A percentile compares a stretch with the other conserved stretches of the same genome.
phyloP scores from a whole-genome alignment of 164 flowering plant genomes.

The Paratinospora sagittata region DNA sequence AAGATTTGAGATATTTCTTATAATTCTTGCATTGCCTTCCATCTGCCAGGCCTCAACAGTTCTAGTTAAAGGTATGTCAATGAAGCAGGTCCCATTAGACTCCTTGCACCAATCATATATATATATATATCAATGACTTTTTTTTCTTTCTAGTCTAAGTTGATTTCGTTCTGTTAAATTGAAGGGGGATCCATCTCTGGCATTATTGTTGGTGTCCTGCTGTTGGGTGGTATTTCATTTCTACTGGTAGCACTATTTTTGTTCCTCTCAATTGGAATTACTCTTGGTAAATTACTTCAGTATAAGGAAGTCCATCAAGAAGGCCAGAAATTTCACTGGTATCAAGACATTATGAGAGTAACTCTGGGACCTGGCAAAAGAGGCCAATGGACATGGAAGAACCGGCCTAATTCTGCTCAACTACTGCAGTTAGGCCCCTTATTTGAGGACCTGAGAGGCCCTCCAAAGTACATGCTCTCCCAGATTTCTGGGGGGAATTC shows the following conservation, averaged over 20 bases:
- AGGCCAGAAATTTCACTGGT: conserved; percentile 70
- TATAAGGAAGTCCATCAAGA: conserved; percentile 93
- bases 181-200: conserved; percentile 56
- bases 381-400: conserved; percentile 98
- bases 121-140: neutral
- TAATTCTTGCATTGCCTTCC: conserved; percentile 70
- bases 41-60: conserved; percentile 63
- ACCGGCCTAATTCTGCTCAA: conserved; percentile 37
- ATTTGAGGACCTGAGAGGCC: conserved; percentile 90
- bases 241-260: conserved; percentile 48
- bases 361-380: conserved; percentile 94
- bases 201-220: conserved; percentile 46
- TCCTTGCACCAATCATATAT: neutral
- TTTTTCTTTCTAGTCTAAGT: neutral
- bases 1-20: conserved; percentile 78
- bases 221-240: conserved; percentile 37
- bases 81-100: neutral
- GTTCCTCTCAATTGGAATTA: conserved; percentile 81
- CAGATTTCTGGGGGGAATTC: conserved; percentile 51
- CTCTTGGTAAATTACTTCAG: conserved; percentile 78
- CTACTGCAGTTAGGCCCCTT: conserved; percentile 63
- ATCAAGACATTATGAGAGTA: conserved; percentile 66
- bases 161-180: conserved; percentile 1
- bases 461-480: conserved; percentile 94
- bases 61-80: conserved; percentile 54